Evolutionary conservation across 345 rosid species (phyloP), one percentile per base, ranked within the genome.

Genomic region (Boechera retrofracta): DNA sequence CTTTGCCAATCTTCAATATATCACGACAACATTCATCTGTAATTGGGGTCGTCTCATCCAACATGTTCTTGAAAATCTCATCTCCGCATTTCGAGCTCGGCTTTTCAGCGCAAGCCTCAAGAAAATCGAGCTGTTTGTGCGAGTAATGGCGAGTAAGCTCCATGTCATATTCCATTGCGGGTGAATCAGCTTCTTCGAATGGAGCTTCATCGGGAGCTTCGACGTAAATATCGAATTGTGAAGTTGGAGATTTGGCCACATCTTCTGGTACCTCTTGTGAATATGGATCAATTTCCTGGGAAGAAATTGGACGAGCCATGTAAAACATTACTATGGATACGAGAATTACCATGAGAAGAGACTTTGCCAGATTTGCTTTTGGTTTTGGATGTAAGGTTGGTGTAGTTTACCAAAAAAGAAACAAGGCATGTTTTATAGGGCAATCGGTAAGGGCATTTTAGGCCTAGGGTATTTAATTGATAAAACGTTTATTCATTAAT

Each of bases 351-450:
- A 70, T 54, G 42, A 44, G 6, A 54, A 54, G 29, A 44, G 67
- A 70, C 36, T 71, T 71, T 45, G 75, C 51, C 80, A 62, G 70
- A 28, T 63, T 70, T 62, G 64, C 6, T 76, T 68, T 68, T 60
- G 3, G 15, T 42, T 45, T 44, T 39, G 6, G 28, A 58, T 60
- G 45, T 75, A 8, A 38, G 45, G 59, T 58, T 38, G 12, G 24
- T 38, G 18, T 71, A 9, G 1, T 21, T 21, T 21, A 21, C 1
- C 24, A 21, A 21, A 21, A 21, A 29, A 38, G 10, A 31, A 51
- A 47, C 21, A 1, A 55, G 4, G 35, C 2, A 7, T 21, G 24
- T 21, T 21, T 18, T 74, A 74, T 66, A 66, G n/a, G 6, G 7
- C 4, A 72, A 49, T n/a, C 10, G 29, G 1, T 13, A 60, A 51